Conservation (phyloP, 2,329 filamentous ascomycete genomes). For the Sporothrix brasiliensis region DNA sequence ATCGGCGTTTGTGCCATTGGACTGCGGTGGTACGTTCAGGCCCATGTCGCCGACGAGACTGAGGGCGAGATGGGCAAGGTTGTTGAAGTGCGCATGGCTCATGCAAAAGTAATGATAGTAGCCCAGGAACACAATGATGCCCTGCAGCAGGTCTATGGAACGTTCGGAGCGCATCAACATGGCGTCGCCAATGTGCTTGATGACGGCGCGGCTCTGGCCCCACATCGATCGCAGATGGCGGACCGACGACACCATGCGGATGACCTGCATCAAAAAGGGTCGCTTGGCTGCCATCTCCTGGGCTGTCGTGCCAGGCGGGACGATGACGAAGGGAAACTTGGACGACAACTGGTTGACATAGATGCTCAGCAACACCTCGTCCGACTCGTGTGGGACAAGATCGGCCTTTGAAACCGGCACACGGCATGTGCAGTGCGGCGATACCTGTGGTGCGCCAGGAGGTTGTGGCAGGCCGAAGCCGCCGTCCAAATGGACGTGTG, state of each 20-base stretch:
- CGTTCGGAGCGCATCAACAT: slow-evolving; percentile 21
- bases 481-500: background rate
- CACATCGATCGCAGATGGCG: slow-evolving; percentile 19
- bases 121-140: slow-evolving; percentile 18
- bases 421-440: slow-evolving; percentile 13
- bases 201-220: slow-evolving; percentile 23
- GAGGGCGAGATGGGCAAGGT: background rate
- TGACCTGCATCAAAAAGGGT: slow-evolving; percentile 20
- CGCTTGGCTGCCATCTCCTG: background rate
- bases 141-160: slow-evolving; percentile 17
- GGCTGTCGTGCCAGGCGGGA: slow-evolving; percentile 7
- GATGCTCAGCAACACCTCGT: background rate
- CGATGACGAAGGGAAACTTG: slow-evolving; percentile 20
- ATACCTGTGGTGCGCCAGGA: background rate
- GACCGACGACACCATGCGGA: slow-evolving; percentile 19
- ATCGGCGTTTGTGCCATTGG: background rate
- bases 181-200: slow-evolving; percentile 18
- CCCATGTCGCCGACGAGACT: slow-evolving; percentile 19
- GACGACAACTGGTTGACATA: slow-evolving; percentile 3
- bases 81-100: slow-evolving; percentile 24
- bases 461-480: background rate
- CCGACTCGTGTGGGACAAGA: background rate
- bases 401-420: background rate
- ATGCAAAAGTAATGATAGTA: slow-evolving; percentile 21
- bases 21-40: background rate